These are phyloP conservation scores for Cephaloascus albidus DNA, from an alignment of 805 yeast genomes.

Conservation along the genomic window DNA sequence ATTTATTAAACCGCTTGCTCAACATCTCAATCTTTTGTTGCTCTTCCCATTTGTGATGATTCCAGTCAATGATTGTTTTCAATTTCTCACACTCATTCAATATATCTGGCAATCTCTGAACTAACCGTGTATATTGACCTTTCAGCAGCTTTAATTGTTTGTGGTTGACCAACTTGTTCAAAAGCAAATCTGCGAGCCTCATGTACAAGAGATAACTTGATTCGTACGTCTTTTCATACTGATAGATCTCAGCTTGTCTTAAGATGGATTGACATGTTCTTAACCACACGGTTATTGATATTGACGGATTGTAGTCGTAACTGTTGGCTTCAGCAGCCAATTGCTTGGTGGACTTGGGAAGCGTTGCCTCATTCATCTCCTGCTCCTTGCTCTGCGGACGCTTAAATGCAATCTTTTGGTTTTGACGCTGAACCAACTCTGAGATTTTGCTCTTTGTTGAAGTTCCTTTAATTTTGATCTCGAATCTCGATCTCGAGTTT, in stretches of 20 bases:
- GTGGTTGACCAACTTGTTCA: conserved; percentile 27
- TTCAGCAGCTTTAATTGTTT: background rate
- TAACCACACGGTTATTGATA: conserved; percentile 46
- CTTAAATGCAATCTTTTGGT: no score
- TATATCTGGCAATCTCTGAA: conserved; percentile 11
- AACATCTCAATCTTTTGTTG: conserved; percentile 1
- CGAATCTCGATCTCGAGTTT: no score
- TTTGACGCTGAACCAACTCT: no score
- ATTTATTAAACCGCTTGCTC: conserved; percentile 2
- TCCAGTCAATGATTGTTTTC: conserved; percentile 12
- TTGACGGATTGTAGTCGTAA: conserved; percentile 41
- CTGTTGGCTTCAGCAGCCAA: conserved; percentile 38
- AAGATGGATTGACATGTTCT: conserved; percentile 40
- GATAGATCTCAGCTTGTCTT: conserved; percentile 30
- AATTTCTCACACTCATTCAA: conserved; percentile 19
- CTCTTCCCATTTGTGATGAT: conserved; percentile 10
- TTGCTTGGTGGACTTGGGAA: conserved; percentile 11
- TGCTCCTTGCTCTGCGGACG: no score
- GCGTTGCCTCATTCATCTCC: background rate
- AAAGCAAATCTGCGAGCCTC: conserved; percentile 49
- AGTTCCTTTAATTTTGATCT: no score
- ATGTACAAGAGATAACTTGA: conserved; percentile 41
- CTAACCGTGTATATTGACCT: conserved; percentile 10
- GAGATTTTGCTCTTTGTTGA: no score
- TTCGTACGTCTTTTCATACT: conserved; percentile 29